phyloP scores from a whole-genome alignment of 1,284 basidiomycete genomes.

The Fomitopsis pinicola region DNA sequence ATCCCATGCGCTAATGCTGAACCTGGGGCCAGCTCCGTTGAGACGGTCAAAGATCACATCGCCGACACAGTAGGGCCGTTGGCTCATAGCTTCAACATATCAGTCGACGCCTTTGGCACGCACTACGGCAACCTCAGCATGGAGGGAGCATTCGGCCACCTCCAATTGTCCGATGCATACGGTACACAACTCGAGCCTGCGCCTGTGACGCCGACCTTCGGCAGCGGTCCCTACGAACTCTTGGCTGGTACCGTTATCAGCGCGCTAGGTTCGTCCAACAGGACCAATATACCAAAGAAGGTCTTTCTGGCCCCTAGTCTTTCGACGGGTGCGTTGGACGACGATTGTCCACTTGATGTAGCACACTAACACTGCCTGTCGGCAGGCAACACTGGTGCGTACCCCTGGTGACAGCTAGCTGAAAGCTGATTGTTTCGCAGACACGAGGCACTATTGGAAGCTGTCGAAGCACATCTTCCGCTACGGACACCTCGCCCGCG shows the following conservation, averaged over 20 bases:
- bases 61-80: constrained; percentile 35
- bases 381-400: constrained; percentile 10
- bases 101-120: constrained; percentile 46
- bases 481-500: constrained; percentile 35
- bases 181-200: constrained; percentile 46
- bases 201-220: constrained; percentile 44
- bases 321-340: constrained; percentile 13
- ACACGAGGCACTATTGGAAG: constrained; percentile 46
- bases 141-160: constrained; percentile 17
- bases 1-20: constrained; percentile 7
- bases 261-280: constrained; percentile 31
- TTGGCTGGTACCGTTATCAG: constrained; percentile 46
- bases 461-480: constrained; percentile 45
- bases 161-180: constrained; percentile 37
- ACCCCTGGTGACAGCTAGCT: not conserved
- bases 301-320: constrained; percentile 21
- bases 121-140: constrained; percentile 15
- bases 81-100: constrained; percentile 45
- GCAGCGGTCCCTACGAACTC: constrained; percentile 42
- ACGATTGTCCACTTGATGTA: not conserved
- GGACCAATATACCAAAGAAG: constrained; percentile 26
- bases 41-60: constrained; percentile 37
- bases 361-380: not conserved
- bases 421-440: constrained; percentile 20
- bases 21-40: constrained; percentile 38